These are phyloP conservation scores for Mortierella polycephala DNA, from an alignment of 371 early-diverging fungal species.

Conservation along the genomic window DNA sequence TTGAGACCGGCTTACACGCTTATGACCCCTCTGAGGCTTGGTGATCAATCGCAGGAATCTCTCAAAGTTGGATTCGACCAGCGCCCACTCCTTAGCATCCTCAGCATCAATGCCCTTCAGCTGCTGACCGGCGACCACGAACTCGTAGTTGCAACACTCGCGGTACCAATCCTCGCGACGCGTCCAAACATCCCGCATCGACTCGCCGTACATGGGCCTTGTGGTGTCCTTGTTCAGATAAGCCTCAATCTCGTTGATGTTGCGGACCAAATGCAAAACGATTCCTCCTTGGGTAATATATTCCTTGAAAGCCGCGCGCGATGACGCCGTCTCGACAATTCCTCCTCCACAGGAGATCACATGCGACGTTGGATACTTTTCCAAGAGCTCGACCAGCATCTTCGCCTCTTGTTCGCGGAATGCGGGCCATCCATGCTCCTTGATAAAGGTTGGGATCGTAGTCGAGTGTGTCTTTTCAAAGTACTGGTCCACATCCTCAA, in stretches of 20 bases:
- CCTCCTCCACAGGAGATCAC: slow-evolving; percentile 97
- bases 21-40: slow-evolving; percentile 55
- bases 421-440: slow-evolving; percentile 86
- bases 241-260: slow-evolving; percentile 80
- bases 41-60: slow-evolving; percentile 75
- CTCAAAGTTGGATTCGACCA: slow-evolving; percentile 76
- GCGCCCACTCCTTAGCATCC: slow-evolving; percentile 64
- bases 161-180: slow-evolving; percentile 83
- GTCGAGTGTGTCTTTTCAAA: slow-evolving; percentile 75
- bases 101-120: slow-evolving; percentile 43
- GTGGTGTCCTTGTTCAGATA: slow-evolving; percentile 84
- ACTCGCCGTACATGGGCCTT: slow-evolving; percentile 89
- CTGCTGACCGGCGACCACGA: slow-evolving; percentile 62
- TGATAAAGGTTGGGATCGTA: slow-evolving; percentile 84
- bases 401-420: slow-evolving; percentile 86
- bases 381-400: slow-evolving; percentile 67
- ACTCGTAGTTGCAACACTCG: slow-evolving; percentile 85
- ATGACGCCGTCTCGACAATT: slow-evolving; percentile 86
- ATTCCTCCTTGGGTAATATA: slow-evolving; percentile 63
- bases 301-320: slow-evolving; percentile 66
- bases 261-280: slow-evolving; percentile 85
- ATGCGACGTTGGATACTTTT: slow-evolving; percentile 60
- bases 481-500: slow-evolving; percentile 91
- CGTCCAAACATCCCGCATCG: slow-evolving; percentile 81
- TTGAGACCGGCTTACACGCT: slow-evolving; percentile 41